Base-by-base conservation (phyloP, 73 alveolate species). In the Paramecium pentaurelia region DNA sequence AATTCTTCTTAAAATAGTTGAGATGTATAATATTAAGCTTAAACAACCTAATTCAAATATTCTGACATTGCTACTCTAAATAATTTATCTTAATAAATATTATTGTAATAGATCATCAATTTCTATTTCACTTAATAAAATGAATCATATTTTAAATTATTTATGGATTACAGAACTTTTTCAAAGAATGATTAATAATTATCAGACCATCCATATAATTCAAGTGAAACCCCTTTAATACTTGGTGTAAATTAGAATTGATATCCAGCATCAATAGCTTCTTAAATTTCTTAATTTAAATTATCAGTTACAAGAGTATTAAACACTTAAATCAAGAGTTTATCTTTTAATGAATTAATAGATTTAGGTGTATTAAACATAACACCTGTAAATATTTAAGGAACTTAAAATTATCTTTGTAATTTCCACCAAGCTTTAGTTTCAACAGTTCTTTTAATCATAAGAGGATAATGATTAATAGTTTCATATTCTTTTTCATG, bases 241-340 rank as follows among this genome's bases (percentile, higher is more conserved):
- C 75, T 44, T 18, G 91, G 44, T 4, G 75, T 25, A 47, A 80
- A 42, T 25, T 40, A 20, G 34, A 80, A 80, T 40, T 80, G 16
- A 80, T 80, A 80, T 11, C 91, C 91, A 32, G 91, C 91, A 80
- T 80, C 91, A 9, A 80, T 80, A 27, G 91, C 91, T 32, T 80
- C 91, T 27, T 49, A 12, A 8, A 80, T 32, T 44, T 80, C 77
- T 42, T 45, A 8, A 80, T 80, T 80, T 27, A 80, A 36, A 44
- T 80, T 80, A 20, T 80, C 91, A 14, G 91, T 80, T 0, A 80
- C 36, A 18, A 80, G 71, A 12, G 71, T 80, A 44, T 80, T 80
- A 28, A 80, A 80, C 0, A 80, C 44, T 80, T 80, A n/a, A 80
- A 49, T 80, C 47, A 42, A 45, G 16, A 42, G 27, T 80, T 80